Conservation (phyloP, 1,284 basidiomycete species). For the Austroboletus niveus region DNA sequence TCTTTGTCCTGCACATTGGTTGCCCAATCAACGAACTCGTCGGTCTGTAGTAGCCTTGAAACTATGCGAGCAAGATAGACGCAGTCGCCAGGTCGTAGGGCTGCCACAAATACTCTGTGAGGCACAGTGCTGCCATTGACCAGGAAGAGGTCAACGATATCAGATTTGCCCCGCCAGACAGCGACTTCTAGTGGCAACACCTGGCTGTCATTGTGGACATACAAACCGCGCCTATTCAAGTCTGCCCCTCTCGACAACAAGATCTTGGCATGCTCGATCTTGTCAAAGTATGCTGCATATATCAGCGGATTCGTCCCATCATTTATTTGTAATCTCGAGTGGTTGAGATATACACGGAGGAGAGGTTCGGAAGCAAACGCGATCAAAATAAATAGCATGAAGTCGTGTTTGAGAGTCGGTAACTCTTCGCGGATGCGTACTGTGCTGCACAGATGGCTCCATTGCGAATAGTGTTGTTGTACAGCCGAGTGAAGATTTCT, state of each 20-base stretch:
- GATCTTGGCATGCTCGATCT: conserved; percentile 1
- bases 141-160: conserved; percentile 5
- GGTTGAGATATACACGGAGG: neutral
- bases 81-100: neutral
- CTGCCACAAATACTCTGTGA: neutral
- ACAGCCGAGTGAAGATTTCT: neutral
- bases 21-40: conserved; percentile 14
- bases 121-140: conserved; percentile 11
- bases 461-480: neutral
- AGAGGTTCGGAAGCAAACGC: neutral
- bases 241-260: conserved; percentile 3
- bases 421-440: rapidly evolving
- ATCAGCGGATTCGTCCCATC: conserved; percentile 13
- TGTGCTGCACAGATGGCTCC: neutral
- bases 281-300: neutral
- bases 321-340: neutral
- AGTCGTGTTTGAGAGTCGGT: conserved; percentile 4
- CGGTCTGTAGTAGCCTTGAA: conserved; percentile 8
- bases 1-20: neutral
- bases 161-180: rapidly evolving
- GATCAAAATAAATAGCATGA: conserved; percentile 11
- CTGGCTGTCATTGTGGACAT: neutral
- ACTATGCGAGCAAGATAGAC: rapidly evolving
- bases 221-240: neutral
- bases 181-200: conserved; percentile 10